A percentile compares a stretch with the other conserved stretches of the same genome.
These are phyloP conservation scores for Gyromitra esculenta DNA, from an alignment of 2,329 filamentous ascomycete species.

Conservation along the genomic window DNA sequence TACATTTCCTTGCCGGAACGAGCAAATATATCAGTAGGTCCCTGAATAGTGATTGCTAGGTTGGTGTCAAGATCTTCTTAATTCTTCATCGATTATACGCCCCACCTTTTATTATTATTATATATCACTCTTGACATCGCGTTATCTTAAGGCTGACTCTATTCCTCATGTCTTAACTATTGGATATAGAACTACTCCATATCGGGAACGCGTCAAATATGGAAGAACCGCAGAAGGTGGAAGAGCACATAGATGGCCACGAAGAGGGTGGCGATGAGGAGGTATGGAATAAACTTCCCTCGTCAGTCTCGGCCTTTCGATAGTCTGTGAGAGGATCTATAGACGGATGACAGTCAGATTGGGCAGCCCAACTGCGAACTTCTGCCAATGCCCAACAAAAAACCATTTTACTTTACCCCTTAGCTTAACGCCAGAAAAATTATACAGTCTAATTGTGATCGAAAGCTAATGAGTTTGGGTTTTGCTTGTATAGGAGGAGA, in stretches of 20 bases:
- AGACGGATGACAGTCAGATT: constrained; percentile 10
- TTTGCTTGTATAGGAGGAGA: constrained; percentile 71
- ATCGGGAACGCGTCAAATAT: constrained; percentile 50
- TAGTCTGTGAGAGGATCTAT: constrained; percentile 9
- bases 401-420: constrained; percentile 41
- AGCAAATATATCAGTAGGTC: constrained; percentile 15
- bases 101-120: constrained; percentile 35
- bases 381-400: neutral
- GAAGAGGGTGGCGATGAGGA: constrained; percentile 54
- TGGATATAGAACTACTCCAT: constrained; percentile 30
- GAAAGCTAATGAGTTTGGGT: constrained; percentile 49
- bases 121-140: constrained; percentile 26
- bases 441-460: constrained; percentile 27
- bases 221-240: constrained; percentile 50
- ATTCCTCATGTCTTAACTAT: constrained; percentile 22
- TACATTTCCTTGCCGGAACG: constrained; percentile 21
- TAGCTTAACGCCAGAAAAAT: constrained; percentile 16
- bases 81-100: constrained; percentile 26
- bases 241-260: constrained; percentile 52
- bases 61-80: constrained; percentile 28
- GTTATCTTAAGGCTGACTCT: constrained; percentile 39
- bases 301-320: constrained; percentile 15
- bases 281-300: constrained; percentile 44
- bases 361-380: constrained; percentile 19
- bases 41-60: constrained; percentile 40